These are phyloP conservation scores for Xanthoconium separans DNA, from an alignment of 1,284 basidiomycete genomes.

Conservation along the genomic window DNA sequence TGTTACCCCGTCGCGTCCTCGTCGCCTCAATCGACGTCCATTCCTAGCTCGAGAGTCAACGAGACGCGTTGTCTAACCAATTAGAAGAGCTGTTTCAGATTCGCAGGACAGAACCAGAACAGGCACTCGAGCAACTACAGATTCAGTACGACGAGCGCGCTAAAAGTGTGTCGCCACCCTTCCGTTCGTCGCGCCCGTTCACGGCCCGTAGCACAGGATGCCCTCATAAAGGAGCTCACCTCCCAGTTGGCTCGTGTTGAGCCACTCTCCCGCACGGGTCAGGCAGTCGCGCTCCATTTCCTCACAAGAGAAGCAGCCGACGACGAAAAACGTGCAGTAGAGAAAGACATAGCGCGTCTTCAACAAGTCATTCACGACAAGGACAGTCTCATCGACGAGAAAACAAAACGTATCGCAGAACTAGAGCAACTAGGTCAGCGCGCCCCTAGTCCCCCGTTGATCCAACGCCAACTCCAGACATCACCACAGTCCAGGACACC, in stretches of 20 bases:
- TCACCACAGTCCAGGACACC: slow-evolving; percentile 44
- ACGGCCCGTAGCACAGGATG: slow-evolving; percentile 49
- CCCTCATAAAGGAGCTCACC: slow-evolving; percentile 56
- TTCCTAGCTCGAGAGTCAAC: slow-evolving; percentile 43
- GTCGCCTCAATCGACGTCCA: slow-evolving; percentile 1
- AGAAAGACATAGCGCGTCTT: slow-evolving; percentile 48
- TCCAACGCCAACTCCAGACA: slow-evolving; percentile 5
- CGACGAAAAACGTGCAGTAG: slow-evolving; percentile 55
- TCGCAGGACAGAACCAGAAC: slow-evolving; percentile 63
- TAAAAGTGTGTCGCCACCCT: slow-evolving; percentile 41
- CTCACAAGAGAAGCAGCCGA: slow-evolving; percentile 72
- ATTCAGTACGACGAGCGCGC: slow-evolving; percentile 49
- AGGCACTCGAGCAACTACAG: slow-evolving; percentile 45
- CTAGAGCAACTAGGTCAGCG: slow-evolving; percentile 48
- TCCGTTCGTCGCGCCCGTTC: not conserved
- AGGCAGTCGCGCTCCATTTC: slow-evolving; percentile 55
- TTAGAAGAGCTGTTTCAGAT: slow-evolving; percentile 56
- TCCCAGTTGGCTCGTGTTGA: slow-evolving; percentile 52
- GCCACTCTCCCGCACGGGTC: slow-evolving; percentile 49
- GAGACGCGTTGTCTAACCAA: slow-evolving; percentile 49
- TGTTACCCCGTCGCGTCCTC: not conserved
- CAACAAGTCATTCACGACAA: slow-evolving; percentile 45
- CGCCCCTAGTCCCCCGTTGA: not conserved
- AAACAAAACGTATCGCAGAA: slow-evolving; percentile 45
- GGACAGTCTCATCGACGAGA: slow-evolving; percentile 43